Evolutionary conservation across 495 filamentous ascomycete genomes (phyloP).

Genomic region (Podospora anserina): DNA sequence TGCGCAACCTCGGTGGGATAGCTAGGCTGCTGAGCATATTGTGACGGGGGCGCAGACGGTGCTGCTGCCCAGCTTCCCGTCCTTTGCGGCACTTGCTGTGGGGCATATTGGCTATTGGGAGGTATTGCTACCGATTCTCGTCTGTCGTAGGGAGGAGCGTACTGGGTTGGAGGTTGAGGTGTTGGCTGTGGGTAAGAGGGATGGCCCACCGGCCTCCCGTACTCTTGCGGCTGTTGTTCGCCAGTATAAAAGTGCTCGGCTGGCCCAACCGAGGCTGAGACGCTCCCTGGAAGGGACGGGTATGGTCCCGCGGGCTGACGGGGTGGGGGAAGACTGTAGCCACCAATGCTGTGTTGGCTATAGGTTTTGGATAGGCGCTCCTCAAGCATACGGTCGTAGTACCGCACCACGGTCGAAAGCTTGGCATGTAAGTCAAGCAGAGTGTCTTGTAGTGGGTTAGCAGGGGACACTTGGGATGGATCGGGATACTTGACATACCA

Average conservation of each 20-base stretch:
- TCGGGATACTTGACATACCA: constrained; percentile 52
- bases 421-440: constrained; percentile 93
- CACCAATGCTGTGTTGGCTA: constrained; percentile 66
- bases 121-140: constrained; percentile 37
- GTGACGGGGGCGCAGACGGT: constrained; percentile 31
- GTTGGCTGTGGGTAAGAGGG: constrained; percentile 38
- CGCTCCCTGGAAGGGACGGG: constrained; percentile 57
- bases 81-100: constrained; percentile 45
- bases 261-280: constrained; percentile 48
- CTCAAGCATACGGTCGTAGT: constrained; percentile 97
- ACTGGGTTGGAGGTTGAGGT: constrained; percentile 26
- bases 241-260: constrained; percentile 81
- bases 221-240: constrained; percentile 54
- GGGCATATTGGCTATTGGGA: constrained; percentile 44
- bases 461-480: constrained; percentile 19
- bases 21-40: constrained; percentile 37
- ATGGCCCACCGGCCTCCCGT: constrained; percentile 40
- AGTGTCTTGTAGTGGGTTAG: constrained; percentile 54
- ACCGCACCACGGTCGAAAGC: constrained; percentile 93
- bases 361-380: constrained; percentile 91
- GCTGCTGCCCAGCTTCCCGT: constrained; percentile 44
- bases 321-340: constrained; percentile 49
- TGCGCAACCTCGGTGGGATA: constrained; percentile 33
- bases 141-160: constrained; percentile 40
- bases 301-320: constrained; percentile 63